Percentiles rank a stretch among this genome's conserved stretches.
These are phyloP conservation scores for Cyberlindnera americana DNA, from an alignment of 805 yeast species.

Conservation along the genomic window DNA sequence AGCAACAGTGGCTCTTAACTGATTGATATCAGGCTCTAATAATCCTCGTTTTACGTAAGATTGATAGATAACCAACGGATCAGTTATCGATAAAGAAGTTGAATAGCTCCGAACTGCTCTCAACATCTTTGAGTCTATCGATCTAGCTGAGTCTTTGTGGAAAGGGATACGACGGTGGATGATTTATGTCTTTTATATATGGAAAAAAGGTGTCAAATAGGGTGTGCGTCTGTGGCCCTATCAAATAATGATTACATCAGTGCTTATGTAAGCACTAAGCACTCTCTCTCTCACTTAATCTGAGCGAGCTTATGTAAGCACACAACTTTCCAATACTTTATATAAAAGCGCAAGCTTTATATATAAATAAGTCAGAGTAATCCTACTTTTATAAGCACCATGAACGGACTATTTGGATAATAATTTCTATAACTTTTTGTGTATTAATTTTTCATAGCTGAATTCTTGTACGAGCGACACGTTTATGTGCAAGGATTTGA, in stretches of 20 bases:
- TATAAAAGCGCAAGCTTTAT: no score
- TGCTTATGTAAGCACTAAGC: background rate
- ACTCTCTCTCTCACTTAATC: no score
- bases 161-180: no score
- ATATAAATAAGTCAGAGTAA: no score
- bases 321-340: no score
- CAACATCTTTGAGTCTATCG: no score
- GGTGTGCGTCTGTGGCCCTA: slow-evolving; percentile 5
- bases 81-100: slow-evolving; percentile 45
- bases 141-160: no score
- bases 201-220: slow-evolving; percentile 3
- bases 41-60: slow-evolving; percentile 48
- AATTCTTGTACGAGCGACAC: slow-evolving; percentile 32
- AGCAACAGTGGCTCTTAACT: slow-evolving; percentile 58
- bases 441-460: slow-evolving; percentile 8
- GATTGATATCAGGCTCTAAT: slow-evolving; percentile 53
- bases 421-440: no score
- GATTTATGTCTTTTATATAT: no score
- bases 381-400: no score
- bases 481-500: slow-evolving; percentile 64
- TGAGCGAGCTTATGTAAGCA: no score
- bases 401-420: no score
- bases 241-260: background rate
- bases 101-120: background rate
- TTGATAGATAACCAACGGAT: slow-evolving; percentile 57